A percentile compares a stretch with the other conserved stretches of the same genome.
Conservation (phyloP, 371 early-diverging fungal species). For the Mucor mucedo region DNA sequence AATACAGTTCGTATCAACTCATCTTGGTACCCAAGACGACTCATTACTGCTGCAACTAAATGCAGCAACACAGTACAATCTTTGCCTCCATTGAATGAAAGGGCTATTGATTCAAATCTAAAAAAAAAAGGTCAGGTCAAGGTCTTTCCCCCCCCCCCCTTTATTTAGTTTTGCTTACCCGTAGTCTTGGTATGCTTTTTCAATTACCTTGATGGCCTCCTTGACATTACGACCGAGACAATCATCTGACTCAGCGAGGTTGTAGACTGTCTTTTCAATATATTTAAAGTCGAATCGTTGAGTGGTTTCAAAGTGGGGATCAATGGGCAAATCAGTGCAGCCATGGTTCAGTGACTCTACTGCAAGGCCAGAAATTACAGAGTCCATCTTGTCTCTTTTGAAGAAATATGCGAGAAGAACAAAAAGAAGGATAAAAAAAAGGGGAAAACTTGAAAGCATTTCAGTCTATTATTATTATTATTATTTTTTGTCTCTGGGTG, state of each 20-base stretch:
- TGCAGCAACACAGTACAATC: conserved; percentile 95
- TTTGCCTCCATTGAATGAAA: conserved; percentile 97
- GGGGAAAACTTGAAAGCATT: background rate
- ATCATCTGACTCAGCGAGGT: conserved; percentile 42
- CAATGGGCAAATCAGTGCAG: conserved; percentile 35
- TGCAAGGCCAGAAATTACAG: conserved; percentile 10
- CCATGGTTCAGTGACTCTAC: conserved; percentile 30
- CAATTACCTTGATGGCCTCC: conserved; percentile 66
- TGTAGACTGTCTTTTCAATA: conserved; percentile 49
- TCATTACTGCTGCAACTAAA: conserved; percentile 66
- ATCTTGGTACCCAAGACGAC: conserved; percentile 30
- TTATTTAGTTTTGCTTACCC: conserved; percentile 53
- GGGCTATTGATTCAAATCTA: conserved; percentile 61
- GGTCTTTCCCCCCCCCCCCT: no score
- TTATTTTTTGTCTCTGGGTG: no score
- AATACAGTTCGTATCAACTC: conserved; percentile 62
- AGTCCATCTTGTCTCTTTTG: background rate
- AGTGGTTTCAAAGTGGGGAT: conserved; percentile 38
- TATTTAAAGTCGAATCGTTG: conserved; percentile 47
- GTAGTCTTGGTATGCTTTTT: conserved; percentile 64
- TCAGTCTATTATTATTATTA: no score
- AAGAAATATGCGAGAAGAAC: background rate
- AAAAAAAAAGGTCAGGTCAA: background rate
- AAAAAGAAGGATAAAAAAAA: background rate
- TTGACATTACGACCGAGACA: conserved; percentile 47